Conservation (phyloP, 202 grass and related monocot genomes). For the Saccharum hybrid region DNA sequence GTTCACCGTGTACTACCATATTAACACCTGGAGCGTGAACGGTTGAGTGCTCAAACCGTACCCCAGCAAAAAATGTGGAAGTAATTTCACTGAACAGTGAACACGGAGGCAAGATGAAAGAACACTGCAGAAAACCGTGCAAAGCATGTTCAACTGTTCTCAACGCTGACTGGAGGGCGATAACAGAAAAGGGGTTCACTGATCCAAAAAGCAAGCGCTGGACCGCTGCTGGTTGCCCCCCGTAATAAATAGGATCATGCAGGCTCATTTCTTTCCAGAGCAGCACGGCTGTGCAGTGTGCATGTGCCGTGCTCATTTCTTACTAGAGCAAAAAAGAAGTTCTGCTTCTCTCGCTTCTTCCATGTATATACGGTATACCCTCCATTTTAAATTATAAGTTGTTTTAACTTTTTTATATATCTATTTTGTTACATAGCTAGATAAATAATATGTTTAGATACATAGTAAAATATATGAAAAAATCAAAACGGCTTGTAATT, state of each 20-base stretch:
- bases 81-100: not conserved
- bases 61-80: not conserved
- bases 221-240: not conserved
- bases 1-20: not conserved
- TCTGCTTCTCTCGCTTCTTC: too few relatives aligned
- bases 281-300: slow-evolving; percentile 24
- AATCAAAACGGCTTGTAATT: too few relatives aligned
- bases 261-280: not conserved
- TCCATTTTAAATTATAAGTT: too few relatives aligned
- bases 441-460: too few relatives aligned
- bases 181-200: not conserved
- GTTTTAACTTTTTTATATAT: too few relatives aligned
- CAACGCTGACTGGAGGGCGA: not conserved
- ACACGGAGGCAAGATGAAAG: not conserved
- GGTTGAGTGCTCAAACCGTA: not conserved
- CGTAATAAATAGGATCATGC: slow-evolving; percentile 52
- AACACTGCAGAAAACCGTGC: not conserved
- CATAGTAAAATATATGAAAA: too few relatives aligned
- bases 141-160: slow-evolving; percentile 14
- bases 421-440: too few relatives aligned
- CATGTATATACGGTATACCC: too few relatives aligned
- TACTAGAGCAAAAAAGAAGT: too few relatives aligned
- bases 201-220: slow-evolving; percentile 3
- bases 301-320: not conserved
- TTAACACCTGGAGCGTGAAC: not conserved